phyloP scores from a whole-genome alignment of 768 basidiomycete genomes.

The Tricholoma furcatifolium region DNA sequence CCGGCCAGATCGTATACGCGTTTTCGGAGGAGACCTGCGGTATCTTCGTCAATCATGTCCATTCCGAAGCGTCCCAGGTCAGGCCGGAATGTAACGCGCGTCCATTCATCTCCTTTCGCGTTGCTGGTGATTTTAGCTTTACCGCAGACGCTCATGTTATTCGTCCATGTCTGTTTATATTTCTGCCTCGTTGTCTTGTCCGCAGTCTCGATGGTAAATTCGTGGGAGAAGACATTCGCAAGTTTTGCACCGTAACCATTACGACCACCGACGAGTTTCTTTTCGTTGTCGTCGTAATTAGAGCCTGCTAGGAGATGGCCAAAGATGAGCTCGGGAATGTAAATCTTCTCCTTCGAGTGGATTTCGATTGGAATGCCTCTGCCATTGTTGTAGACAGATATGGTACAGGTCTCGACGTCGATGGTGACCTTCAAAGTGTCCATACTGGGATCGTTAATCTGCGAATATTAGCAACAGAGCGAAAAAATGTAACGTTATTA shows the following conservation, averaged over 20 bases:
- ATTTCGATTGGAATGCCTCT: conserved; percentile 96
- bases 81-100: conserved; percentile 89
- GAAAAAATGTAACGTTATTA: neutral
- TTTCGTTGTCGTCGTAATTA: conserved; percentile 98
- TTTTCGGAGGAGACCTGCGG: conserved; percentile 82
- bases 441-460: conserved; percentile 95
- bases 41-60: conserved; percentile 88
- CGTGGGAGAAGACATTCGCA: conserved; percentile 95
- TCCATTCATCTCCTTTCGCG: conserved; percentile 84
- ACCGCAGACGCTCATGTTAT: conserved; percentile 90
- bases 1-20: conserved; percentile 98
- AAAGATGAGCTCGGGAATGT: conserved; percentile 97
- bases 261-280: conserved; percentile 96
- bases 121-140: conserved; percentile 94
- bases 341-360: conserved; percentile 88
- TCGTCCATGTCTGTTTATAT: conserved; percentile 92
- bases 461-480: neutral
- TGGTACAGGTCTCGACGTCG: conserved; percentile 77
- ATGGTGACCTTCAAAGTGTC: conserved; percentile 88
- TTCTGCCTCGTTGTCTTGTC: conserved; percentile 84
- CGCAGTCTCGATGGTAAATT: conserved; percentile 95
- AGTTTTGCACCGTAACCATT: conserved; percentile 99
- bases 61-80: conserved; percentile 93
- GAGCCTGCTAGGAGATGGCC: conserved; percentile 92
- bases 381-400: conserved; percentile 95